Evolutionary conservation across 2,329 filamentous ascomycete species (phyloP), one percentile per base, ranked within the genome.

Genomic region (Colletotrichum echinochloae): DNA sequence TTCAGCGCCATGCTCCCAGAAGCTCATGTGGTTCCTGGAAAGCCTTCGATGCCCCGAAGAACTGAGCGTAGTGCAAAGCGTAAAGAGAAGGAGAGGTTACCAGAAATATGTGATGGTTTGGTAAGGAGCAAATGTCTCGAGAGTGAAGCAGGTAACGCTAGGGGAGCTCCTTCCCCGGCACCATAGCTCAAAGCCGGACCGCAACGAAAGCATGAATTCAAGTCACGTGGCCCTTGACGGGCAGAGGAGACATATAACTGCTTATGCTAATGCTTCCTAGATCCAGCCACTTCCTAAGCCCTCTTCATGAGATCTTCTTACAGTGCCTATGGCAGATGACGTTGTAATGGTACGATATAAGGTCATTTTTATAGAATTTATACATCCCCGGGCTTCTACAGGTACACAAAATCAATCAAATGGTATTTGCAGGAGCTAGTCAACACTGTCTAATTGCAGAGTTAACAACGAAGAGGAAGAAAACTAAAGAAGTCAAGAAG

Each of bases 1-100:
- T 49, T 68, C 14, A 37, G 65, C 33, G 37, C 35, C 68, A 71
- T 71, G 12, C 26, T 55, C 23, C 11, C 23, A 41, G n/a, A 35
- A 28, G n/a, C 20, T 46, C 44, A 39, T 30, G 68, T 23, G 8
- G 49, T 35, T 55, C 14, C 44, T 26, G 57, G 20, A 54, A 39
- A 37, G 18, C 23, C 23, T 12, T 28, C 28, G 37, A 16, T 44
- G 11, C 12, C 16, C 41, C 52, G 9, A 7, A 46, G 14, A 3
- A 18, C 3, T 46, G 5, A 18, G 28, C 39, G 49, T 11, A 26
- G 9, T 46, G 46, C 46, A 46, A 60, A 5, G 12, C 16, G 33
- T 20, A 39, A 28, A 18, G 33, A 52, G n/a, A 23, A 26, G 5
- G 18, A 4, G 48, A 30, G n/a, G 18, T 18, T 37, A 1, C 28